These are phyloP conservation scores for Closterium sp. DNA, from an alignment of 139 green algal species.

Conservation along the genomic window DNA sequence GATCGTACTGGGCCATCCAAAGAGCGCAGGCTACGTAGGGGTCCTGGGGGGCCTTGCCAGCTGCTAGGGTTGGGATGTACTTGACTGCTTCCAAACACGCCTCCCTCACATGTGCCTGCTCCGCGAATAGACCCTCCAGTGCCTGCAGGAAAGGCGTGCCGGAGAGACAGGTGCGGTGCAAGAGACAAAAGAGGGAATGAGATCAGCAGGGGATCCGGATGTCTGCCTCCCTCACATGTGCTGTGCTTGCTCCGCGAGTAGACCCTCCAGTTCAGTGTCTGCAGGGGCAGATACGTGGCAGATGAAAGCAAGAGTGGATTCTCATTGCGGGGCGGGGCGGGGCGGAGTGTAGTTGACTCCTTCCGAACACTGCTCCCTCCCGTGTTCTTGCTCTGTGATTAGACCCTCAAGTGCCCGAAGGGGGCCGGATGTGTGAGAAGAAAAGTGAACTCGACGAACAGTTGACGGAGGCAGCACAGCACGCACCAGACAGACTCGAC, in stretches of 20 bases:
- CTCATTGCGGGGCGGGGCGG: background rate
- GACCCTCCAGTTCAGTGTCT: too few species aligned
- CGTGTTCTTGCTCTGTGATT: conserved; percentile 23
- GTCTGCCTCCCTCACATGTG: too few species aligned
- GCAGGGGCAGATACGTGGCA: background rate
- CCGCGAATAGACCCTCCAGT: conserved; percentile 15
- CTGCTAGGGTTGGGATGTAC: conserved; percentile 29
- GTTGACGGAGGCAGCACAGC: too few species aligned
- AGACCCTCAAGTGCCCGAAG: conserved; percentile 24
- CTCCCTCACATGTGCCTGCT: conserved; percentile 40
- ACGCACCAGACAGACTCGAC: too few species aligned
- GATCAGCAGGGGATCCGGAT: too few species aligned
- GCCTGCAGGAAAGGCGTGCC: too few species aligned
- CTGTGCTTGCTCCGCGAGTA: too few species aligned
- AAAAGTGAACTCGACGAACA: too few species aligned
- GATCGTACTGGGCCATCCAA: conserved; percentile 47
- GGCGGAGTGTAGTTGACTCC: conserved; percentile 11
- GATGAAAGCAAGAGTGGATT: background rate
- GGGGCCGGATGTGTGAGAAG: too few species aligned
- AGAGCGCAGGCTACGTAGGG: conserved; percentile 4
- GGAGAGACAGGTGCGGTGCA: too few species aligned
- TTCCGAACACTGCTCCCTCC: conserved; percentile 32
- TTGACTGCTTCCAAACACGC: conserved; percentile 41
- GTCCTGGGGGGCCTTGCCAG: background rate
- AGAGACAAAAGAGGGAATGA: too few species aligned